Percentiles rank a stretch among this genome's conserved stretches.
phyloP scores from a whole-genome alignment of 2,329 filamentous ascomycete genomes.

The Penicillium sp. region DNA sequence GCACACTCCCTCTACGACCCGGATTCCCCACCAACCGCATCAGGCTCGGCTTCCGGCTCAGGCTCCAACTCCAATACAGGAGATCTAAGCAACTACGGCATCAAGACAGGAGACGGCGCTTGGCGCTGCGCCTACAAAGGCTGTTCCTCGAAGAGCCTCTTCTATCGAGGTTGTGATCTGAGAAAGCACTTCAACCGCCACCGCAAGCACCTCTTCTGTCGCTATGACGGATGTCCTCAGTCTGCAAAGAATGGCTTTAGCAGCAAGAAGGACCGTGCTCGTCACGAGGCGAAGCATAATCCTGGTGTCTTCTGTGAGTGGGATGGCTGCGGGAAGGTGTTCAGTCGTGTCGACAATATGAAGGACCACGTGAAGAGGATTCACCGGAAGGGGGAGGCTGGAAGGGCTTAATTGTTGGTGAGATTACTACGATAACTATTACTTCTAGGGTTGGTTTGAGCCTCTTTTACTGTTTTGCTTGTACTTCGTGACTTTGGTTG shows the following conservation, averaged over 20 bases:
- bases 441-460: background rate
- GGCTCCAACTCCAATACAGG: conserved; percentile 15
- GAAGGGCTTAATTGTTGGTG: background rate
- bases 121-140: conserved; percentile 60
- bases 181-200: conserved; percentile 63
- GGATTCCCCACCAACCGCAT: conserved; percentile 3
- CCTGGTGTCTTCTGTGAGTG: conserved; percentile 59
- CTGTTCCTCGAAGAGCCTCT: conserved; percentile 58
- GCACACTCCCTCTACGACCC: conserved; percentile 16
- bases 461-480: background rate
- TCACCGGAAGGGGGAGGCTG: conserved; percentile 29
- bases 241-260: conserved; percentile 58
- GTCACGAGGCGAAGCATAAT: conserved; percentile 63
- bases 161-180: conserved; percentile 60
- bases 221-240: conserved; percentile 58
- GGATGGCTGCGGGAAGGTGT: conserved; percentile 57
- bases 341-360: conserved; percentile 64
- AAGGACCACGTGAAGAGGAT: conserved; percentile 49
- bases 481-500: background rate
- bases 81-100: conserved; percentile 35
- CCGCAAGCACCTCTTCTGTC: conserved; percentile 61
- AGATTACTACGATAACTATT: background rate
- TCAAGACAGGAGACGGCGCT: conserved; percentile 36
- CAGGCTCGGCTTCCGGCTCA: conserved; percentile 7
- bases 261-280: conserved; percentile 60